A percentile compares a stretch with the other conserved stretches of the same genome.
Evolutionary conservation across 2,329 filamentous ascomycete genomes (phyloP).

Genomic region (Pseudogymnoascus sp.): DNA sequence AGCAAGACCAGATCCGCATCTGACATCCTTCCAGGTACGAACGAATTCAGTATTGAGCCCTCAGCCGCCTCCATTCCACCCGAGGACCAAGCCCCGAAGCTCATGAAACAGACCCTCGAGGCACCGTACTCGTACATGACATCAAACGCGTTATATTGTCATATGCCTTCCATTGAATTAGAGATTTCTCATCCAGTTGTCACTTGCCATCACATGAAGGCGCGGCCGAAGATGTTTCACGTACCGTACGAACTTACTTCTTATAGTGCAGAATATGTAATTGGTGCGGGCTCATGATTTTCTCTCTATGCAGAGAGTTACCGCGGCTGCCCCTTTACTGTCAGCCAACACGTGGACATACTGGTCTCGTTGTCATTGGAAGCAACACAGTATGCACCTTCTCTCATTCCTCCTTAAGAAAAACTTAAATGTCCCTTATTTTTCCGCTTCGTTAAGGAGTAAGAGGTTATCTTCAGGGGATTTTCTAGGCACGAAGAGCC

Average conservation of each 20-base stretch:
- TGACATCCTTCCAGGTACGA: background rate
- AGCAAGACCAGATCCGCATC: background rate
- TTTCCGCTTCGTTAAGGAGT: conserved; percentile 24
- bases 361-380: background rate
- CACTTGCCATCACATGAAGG: background rate
- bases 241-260: background rate
- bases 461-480: conserved; percentile 23
- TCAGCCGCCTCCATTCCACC: background rate
- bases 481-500: conserved; percentile 26
- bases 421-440: conserved; percentile 24
- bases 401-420: conserved; percentile 26
- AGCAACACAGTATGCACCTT: background rate
- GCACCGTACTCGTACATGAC: background rate
- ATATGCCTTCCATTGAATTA: background rate
- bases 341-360: background rate
- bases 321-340: background rate
- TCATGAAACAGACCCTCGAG: background rate
- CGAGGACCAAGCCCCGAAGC: background rate
- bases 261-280: background rate
- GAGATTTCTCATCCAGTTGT: background rate
- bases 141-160: background rate
- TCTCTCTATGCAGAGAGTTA: background rate
- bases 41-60: background rate
- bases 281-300: background rate
- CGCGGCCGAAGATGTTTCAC: background rate